These are phyloP conservation scores for Oemleria cerasiformis DNA, from an alignment of 306 rosid species.

Conservation along the genomic window DNA sequence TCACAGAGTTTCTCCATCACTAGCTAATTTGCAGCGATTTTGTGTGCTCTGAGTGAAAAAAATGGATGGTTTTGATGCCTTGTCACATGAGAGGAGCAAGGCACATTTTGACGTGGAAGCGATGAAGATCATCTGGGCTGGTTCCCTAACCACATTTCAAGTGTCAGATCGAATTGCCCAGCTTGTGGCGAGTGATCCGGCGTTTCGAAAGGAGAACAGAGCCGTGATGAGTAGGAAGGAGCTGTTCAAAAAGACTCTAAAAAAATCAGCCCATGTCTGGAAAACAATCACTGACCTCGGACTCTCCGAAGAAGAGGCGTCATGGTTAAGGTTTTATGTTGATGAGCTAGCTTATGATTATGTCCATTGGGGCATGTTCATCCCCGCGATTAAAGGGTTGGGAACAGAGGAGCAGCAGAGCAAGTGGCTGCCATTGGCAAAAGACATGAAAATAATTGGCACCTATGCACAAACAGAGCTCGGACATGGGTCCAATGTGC, in stretches of 20 bases:
- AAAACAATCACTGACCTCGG: no score
- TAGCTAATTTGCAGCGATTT: neutral
- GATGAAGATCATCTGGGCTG: conserved; percentile 89
- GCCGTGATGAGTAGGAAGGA: conserved; percentile 54
- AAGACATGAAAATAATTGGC: conserved; percentile 83
- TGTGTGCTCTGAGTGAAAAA: neutral
- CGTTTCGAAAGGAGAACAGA: conserved; percentile 66
- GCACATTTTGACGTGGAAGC: conserved; percentile 66
- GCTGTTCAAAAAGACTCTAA: conserved; percentile 69
- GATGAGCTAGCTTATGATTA: conserved; percentile 77
- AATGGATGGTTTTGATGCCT: conserved; percentile 59
- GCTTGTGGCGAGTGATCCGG: conserved; percentile 85
- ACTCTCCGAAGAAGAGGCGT: no score
- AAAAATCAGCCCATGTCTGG: conserved; percentile 83
- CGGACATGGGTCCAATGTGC: conserved; percentile 94
- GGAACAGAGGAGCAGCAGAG: conserved; percentile 82
- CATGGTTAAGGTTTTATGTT: conserved; percentile 59
- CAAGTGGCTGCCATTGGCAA: conserved; percentile 81
- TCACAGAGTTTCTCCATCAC: no score
- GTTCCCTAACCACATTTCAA: conserved; percentile 60
- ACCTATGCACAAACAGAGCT: conserved; percentile 97
- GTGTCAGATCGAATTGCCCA: conserved; percentile 69
- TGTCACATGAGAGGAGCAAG: conserved; percentile 65
- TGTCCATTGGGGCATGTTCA: conserved; percentile 97
- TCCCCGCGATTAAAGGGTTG: conserved; percentile 79